Evolutionary conservation across 2,329 filamentous ascomycete species (phyloP), one percentile per base, ranked within the genome.

Genomic region (Elsinoe fawcettii): DNA sequence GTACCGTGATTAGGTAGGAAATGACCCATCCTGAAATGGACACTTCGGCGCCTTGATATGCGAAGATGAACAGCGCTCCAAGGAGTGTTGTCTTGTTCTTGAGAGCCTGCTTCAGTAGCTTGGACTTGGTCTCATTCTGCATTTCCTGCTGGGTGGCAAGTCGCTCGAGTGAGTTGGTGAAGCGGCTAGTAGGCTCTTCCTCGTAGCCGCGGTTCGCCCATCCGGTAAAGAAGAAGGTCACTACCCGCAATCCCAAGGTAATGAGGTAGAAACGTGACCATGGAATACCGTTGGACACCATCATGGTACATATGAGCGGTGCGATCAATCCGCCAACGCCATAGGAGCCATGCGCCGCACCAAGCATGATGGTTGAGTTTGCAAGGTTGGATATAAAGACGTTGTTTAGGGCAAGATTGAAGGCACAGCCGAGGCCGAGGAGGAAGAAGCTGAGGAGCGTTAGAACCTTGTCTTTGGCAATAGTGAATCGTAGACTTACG

Each of bases 11-110:
- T 37, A 95, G 75, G 73, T 91, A 95, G 2, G 86, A 90, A 60
- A 92, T 90, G 51, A 92, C 85, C 90, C 89, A 95, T 55, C 89
- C 88, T 0, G 86, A 88, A 62, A 92, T 88, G 12, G 84, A 85
- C 14, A 95, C 88, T 71, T 95, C 89, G 34, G 87, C 86, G 32
- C 88, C 89, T 70, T 93, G 88, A 69, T 95, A 95, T 23, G 84
- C 82, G 69, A 95, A 93, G 69, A 93, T 87, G 74, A 93, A 93
- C 8, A 89, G 69, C 0, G 88, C 85, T 2, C 88, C 87, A 0
- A 93, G 77, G 1, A 93, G 71, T 0, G 90, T 88, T 3, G 84
- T 77, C 30, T 71, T 73, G 62, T 77, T 78, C 58, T 73, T 73
- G 30, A 84, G 63, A 1, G 80, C 76, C 54, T 73, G 68, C 57